phyloP scores from a whole-genome alignment of 176 grass and related monocot genomes.

The Thinopyrum elongatum region DNA sequence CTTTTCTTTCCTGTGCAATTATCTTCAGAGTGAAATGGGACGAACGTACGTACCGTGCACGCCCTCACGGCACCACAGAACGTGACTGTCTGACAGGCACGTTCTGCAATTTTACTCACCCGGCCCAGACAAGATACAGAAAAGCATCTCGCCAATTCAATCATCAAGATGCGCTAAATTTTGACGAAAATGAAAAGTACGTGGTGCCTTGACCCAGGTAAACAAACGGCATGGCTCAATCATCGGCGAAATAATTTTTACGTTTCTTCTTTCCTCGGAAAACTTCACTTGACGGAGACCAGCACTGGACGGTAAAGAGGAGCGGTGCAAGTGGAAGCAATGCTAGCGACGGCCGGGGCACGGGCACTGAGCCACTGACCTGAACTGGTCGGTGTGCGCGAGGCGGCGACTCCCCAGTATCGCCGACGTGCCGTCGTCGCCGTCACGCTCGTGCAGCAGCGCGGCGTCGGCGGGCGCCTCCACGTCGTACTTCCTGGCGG shows the following conservation, averaged over 20 bases:
- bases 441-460: conserved; percentile 39
- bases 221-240: neutral
- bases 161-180: too few relatives aligned
- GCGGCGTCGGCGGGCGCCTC: conserved; percentile 18
- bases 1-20: neutral
- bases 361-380: conserved; percentile 10
- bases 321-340: neutral
- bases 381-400: conserved; percentile 51
- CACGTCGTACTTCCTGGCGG: conserved; percentile 26
- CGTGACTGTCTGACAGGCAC: neutral
- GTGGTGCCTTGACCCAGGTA: too few relatives aligned
- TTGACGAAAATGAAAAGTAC: too few relatives aligned
- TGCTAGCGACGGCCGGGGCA: neutral
- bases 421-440: conserved; percentile 38
- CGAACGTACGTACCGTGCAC: too few relatives aligned
- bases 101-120: neutral
- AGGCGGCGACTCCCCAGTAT: conserved; percentile 59
- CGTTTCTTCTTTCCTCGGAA: neutral
- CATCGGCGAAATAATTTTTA: neutral
- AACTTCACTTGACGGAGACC: neutral
- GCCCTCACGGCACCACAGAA: too few relatives aligned
- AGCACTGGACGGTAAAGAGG: neutral
- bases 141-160: too few relatives aligned
- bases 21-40: neutral
- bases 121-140: too few relatives aligned